Evolutionary conservation across 106 monocot genomes (phyloP).

Genomic region (Dioscorea alata): DNA sequence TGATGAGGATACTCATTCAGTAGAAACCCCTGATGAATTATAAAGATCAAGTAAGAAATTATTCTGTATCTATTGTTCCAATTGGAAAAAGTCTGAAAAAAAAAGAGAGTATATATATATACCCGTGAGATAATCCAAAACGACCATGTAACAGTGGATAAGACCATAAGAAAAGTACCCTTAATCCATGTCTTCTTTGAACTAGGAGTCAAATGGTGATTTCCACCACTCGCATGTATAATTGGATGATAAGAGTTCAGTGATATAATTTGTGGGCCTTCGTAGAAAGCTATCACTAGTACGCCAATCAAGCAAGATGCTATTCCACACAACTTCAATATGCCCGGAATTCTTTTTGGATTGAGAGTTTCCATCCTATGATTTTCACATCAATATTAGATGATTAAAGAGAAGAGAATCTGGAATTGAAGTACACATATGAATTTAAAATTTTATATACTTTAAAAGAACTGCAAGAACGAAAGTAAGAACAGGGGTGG

Average conservation of each 20-base stretch:
- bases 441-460: background rate
- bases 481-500: constrained; percentile 1
- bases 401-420: background rate
- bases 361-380: background rate
- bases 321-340: constrained; percentile 6
- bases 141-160: constrained; percentile 3
- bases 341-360: background rate
- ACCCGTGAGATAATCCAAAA: constrained; percentile 23
- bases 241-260: background rate
- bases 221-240: background rate
- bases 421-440: no score
- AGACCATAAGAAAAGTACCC: constrained; percentile 10
- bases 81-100: no score
- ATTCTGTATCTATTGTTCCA: background rate
- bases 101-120: background rate
- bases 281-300: constrained; percentile 1
- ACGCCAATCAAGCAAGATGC: background rate
- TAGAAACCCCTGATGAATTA: constrained; percentile 26
- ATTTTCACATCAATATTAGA: background rate
- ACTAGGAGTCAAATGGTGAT: background rate
- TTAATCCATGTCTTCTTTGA: background rate
- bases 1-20: constrained; percentile 44
- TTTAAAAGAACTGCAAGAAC: no score
- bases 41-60: background rate
- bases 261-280: background rate